Evolutionary conservation across 805 yeast species (phyloP).

Genomic region (Isabelozyma gotoi): DNA sequence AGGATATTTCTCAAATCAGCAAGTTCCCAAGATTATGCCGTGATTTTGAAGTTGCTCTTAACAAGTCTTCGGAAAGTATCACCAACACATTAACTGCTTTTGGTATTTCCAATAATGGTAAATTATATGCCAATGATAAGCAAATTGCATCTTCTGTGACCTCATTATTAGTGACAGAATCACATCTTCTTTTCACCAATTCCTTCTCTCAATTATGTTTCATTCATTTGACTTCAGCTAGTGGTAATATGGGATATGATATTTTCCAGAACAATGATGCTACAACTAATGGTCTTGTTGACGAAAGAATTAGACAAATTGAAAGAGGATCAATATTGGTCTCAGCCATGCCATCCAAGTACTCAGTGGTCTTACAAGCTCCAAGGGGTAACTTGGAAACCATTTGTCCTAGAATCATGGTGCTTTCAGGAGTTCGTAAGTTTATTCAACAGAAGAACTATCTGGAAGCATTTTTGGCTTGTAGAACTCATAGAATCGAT

Average conservation of each 20-base stretch:
- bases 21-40: constrained; percentile 72
- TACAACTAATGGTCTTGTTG: constrained; percentile 32
- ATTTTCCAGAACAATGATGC: constrained; percentile 28
- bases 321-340: constrained; percentile 92
- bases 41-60: constrained; percentile 46
- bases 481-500: constrained; percentile 90
- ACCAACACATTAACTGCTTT: constrained; percentile 44
- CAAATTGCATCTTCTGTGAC: constrained; percentile 75
- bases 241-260: constrained; percentile 30
- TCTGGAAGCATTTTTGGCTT: constrained; percentile 71
- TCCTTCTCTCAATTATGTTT: constrained; percentile 83
- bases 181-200: constrained; percentile 78
- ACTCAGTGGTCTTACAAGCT: constrained; percentile 85
- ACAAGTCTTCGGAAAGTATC: constrained; percentile 16
- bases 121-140: constrained; percentile 60
- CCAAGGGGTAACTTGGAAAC: constrained; percentile 97
- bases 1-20: constrained; percentile 34
- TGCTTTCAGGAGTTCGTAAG: constrained; percentile 75
- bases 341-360: constrained; percentile 75
- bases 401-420: constrained; percentile 89
- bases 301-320: constrained; percentile 83
- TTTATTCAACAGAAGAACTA: constrained; percentile 60
- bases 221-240: constrained; percentile 57
- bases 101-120: constrained; percentile 77
- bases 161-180: constrained; percentile 70